Evolutionary conservation across 768 basidiomycete genomes (phyloP), one percentile per base, ranked within the genome.

Genomic region (Macrolepiota albuminosa): DNA sequence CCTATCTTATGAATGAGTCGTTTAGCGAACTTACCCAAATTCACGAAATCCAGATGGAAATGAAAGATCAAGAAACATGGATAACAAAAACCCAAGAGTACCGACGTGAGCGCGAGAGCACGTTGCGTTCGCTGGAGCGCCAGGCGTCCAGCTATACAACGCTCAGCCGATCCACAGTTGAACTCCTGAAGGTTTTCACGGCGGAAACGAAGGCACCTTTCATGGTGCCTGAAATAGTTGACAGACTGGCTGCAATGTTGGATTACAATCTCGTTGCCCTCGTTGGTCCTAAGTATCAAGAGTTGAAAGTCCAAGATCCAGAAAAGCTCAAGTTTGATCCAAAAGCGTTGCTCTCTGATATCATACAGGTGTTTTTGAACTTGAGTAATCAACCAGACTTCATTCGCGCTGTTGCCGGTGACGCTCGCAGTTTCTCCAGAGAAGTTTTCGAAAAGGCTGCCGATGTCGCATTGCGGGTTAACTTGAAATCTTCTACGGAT

Each of bases 1-100:
- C 96, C 9, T 98, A 95, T 73, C 89, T 98, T 55, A 87, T 99
- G 83, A 95, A 98, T 70, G 97, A 99, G 68, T 96, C 94, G 9
- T 79, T 98, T 51, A 86, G 86, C 66, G 91, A 95, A 63, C 80
- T 99, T 54, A 80, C 85, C 11, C 91, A 96, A 69, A 97, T 99
- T 63, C 86, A 90, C 70, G 86, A 83, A 60, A 87, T 98, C 53
- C 89, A 96, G 71, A 75, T 76, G 0, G 90, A 95, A 70, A 96
- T 95, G 88, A 85, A 84, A 48, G 83, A 95, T 71, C 77, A 79
- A 55, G 80, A 72, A 2, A 75, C 82, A 1, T 99, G 93, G 91
- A 78, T 80, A 29, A 73, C 87, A 0, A 77, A 82, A 56, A 75
- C 94, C 0, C 69, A 72, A 6, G 85, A 88, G 57, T 83, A 96